A percentile compares a stretch with the other conserved stretches of the same genome.
phyloP scores from a whole-genome alignment of 2,329 filamentous ascomycete genomes.

The Alternaria infectoria region DNA sequence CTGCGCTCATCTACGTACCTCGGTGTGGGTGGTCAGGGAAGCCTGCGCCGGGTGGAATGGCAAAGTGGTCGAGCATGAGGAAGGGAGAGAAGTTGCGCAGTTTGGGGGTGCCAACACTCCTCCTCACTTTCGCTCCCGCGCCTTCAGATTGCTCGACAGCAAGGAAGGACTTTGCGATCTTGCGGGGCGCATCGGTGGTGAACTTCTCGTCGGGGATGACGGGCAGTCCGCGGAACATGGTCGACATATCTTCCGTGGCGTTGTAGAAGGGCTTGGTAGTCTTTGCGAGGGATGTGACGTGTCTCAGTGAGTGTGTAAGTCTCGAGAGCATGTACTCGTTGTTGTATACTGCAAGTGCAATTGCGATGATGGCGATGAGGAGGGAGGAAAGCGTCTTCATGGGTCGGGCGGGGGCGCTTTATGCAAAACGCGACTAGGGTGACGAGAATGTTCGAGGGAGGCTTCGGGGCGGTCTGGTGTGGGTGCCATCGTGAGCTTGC shows the following conservation, averaged over 20 bases:
- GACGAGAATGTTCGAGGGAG: conserved; percentile 42
- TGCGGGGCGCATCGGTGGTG: conserved; percentile 62
- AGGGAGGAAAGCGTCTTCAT: conserved; percentile 52
- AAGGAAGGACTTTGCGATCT: conserved; percentile 82
- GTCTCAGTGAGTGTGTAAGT: conserved; percentile 40
- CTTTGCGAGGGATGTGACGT: conserved; percentile 32
- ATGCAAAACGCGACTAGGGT: conserved; percentile 29
- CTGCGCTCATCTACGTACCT: conserved; percentile 51
- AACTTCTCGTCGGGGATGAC: conserved; percentile 52
- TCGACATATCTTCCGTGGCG: conserved; percentile 40
- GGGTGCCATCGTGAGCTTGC: conserved; percentile 24
- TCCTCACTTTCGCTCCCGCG: conserved; percentile 82
- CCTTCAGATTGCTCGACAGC: conserved; percentile 88
- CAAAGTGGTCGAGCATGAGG: conserved; percentile 93
- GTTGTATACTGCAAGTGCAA: conserved; percentile 48
- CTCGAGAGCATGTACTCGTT: conserved; percentile 52
- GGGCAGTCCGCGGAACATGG: conserved; percentile 56
- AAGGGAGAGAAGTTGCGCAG: conserved; percentile 90
- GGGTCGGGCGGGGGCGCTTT: conserved; percentile 37
- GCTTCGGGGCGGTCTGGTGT: conserved; percentile 15
- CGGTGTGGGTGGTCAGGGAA: conserved; percentile 88
- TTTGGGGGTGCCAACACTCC: conserved; percentile 83
- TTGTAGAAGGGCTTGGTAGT: conserved; percentile 24
- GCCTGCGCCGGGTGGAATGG: conserved; percentile 77
- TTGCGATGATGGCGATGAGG: conserved; percentile 52